Percentiles rank a stretch among this genome's conserved stretches.
Evolutionary conservation across 2,329 filamentous ascomycete species (phyloP).

Genomic region (Byssochlamys sp.): DNA sequence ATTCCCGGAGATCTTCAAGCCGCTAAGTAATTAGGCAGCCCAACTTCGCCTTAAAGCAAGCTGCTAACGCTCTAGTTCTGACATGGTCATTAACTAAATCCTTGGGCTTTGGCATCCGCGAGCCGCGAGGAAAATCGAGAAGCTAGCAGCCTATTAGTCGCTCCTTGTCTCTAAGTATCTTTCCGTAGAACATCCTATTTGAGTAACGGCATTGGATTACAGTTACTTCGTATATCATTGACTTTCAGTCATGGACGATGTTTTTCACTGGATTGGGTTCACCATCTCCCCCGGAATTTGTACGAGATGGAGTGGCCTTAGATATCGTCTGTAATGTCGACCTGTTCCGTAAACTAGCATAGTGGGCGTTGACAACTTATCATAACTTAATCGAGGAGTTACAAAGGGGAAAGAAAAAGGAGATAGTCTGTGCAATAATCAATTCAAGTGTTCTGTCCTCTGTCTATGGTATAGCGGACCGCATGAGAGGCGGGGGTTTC

Average conservation of each 20-base stretch:
- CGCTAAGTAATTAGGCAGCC: neutral
- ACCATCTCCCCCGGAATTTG: neutral
- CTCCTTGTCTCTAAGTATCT: neutral
- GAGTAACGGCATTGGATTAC: neutral
- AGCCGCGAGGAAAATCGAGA: neutral
- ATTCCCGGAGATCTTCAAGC: neutral
- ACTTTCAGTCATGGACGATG: neutral
- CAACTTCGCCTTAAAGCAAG: neutral
- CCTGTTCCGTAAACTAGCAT: neutral
- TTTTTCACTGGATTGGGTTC: neutral
- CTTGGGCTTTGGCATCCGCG: too few relatives aligned
- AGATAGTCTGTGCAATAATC: neutral
- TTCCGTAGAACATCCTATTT: neutral
- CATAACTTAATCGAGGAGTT: too few relatives aligned
- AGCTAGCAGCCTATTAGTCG: neutral
- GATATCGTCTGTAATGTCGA: neutral
- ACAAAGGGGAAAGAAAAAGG: neutral
- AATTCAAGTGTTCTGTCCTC: neutral
- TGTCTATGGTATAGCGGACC: neutral
- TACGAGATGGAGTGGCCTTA: neutral
- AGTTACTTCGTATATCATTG: neutral
- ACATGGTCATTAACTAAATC: neutral
- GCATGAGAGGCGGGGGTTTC: neutral
- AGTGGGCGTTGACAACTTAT: neutral
- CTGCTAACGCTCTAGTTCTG: neutral